Conservation (phyloP, 345 rosid species). For the Sonneratia alba region DNA sequence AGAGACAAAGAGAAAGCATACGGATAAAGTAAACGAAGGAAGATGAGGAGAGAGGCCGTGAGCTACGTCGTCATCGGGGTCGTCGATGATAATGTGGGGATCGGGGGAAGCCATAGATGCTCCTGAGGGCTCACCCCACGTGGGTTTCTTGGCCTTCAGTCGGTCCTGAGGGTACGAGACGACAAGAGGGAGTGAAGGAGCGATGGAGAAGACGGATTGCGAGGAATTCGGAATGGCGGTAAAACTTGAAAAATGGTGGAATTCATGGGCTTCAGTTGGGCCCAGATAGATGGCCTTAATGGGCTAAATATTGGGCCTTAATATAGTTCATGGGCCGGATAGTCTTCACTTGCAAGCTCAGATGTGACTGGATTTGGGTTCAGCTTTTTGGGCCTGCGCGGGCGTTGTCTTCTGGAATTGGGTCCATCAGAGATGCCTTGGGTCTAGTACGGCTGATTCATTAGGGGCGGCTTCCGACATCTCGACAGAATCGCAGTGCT, state of each 20-base stretch:
- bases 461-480: too few relatives aligned
- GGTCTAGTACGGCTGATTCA: too few relatives aligned
- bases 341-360: too few relatives aligned
- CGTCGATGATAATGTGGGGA: constrained; percentile 30
- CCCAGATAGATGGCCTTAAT: background rate
- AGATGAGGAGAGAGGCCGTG: background rate
- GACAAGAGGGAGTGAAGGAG: background rate
- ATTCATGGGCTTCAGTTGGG: background rate
- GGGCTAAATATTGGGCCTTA: background rate
- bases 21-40: background rate
- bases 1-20: background rate
- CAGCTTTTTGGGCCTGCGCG: too few relatives aligned
- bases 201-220: background rate
- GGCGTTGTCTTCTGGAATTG: too few relatives aligned
- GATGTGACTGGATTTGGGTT: too few relatives aligned
- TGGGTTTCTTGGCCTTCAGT: background rate
- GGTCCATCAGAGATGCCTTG: too few relatives aligned
- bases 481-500: too few relatives aligned
- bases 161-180: background rate
- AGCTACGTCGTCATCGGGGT: constrained; percentile 38
- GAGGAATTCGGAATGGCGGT: constrained; percentile 19
- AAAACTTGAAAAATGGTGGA: constrained; percentile 16
- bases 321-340: too few relatives aligned
- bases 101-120: constrained; percentile 25
- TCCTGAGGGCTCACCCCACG: background rate